Conservation (phyloP, 2,329 filamentous ascomycete species). For the Pyrenochaeta sp. region DNA sequence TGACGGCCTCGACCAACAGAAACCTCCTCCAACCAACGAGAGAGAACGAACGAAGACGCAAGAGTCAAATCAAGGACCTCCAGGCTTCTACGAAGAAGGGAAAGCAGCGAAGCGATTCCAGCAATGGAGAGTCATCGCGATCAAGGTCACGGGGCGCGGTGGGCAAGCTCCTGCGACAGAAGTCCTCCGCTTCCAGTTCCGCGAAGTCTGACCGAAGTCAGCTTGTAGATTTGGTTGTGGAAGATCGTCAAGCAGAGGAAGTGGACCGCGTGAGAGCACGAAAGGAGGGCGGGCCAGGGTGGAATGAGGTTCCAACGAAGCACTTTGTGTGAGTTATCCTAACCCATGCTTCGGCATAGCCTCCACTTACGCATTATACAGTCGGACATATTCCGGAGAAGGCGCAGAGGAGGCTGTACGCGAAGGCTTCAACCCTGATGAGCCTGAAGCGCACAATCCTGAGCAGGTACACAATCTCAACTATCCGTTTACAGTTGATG, state of each 20-base stretch:
- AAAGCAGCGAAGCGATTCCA: conserved; percentile 52
- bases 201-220: conserved; percentile 67
- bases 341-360: neutral
- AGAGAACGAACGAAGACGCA: conserved; percentile 57
- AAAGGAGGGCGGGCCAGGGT: conserved; percentile 68
- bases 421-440: conserved; percentile 63
- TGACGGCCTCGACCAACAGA: conserved; percentile 65
- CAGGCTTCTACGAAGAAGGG: conserved; percentile 54
- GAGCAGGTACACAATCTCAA: conserved; percentile 56
- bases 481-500: conserved; percentile 54
- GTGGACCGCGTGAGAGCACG: conserved; percentile 68
- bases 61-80: conserved; percentile 57
- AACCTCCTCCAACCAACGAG: conserved; percentile 63
- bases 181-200: conserved; percentile 58
- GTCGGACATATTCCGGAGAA: conserved; percentile 57
- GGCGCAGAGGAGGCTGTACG: conserved; percentile 61
- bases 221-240: conserved; percentile 72
- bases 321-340: conserved; percentile 61
- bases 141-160: conserved; percentile 46
- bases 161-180: conserved; percentile 53
- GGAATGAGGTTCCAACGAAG: conserved; percentile 65
- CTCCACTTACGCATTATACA: conserved; percentile 33
- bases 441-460: conserved; percentile 52
- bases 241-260: conserved; percentile 69
- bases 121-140: conserved; percentile 43